Evolutionary conservation across 331 rosid species (phyloP).

Genomic region (Prunus yedoensis): DNA sequence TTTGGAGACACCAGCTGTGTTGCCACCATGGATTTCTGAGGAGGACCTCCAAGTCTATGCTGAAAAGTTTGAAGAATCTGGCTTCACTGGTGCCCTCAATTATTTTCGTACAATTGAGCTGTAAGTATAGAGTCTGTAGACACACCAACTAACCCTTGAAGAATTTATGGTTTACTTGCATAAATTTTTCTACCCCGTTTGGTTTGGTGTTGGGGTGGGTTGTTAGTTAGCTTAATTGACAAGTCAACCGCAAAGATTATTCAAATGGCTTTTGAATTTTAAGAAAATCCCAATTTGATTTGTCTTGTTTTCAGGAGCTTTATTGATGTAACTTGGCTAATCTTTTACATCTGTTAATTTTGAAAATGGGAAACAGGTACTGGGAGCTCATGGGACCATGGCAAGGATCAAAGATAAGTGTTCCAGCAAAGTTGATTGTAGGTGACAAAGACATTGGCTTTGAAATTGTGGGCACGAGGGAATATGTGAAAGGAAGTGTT

Average conservation of each 20-base stretch:
- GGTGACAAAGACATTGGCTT: conserved; percentile 37
- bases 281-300: background rate
- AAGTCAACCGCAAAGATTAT: background rate
- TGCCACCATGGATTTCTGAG: conserved; percentile 63
- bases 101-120: conserved; percentile 63
- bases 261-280: background rate
- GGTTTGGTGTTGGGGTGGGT: background rate
- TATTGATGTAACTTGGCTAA: background rate
- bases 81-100: conserved; percentile 78
- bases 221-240: background rate
- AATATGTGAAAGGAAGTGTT: conserved; percentile 34
- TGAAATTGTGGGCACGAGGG: conserved; percentile 23
- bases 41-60: conserved; percentile 62
- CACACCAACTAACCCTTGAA: background rate
- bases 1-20: conserved; percentile 46
- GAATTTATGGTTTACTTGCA: background rate
- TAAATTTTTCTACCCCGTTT: background rate
- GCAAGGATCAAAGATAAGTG: conserved; percentile 22
- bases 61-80: conserved; percentile 66
- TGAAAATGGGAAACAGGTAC: conserved; percentile 23
- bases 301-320: background rate
- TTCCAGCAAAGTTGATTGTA: conserved; percentile 25
- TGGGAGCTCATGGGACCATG: conserved; percentile 37
- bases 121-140: conserved; percentile 35
- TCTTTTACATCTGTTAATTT: background rate